Evolutionary conservation across 257 asterid species (phyloP), one percentile per base, ranked within the genome.

Genomic region (Verbena officinalis): DNA sequence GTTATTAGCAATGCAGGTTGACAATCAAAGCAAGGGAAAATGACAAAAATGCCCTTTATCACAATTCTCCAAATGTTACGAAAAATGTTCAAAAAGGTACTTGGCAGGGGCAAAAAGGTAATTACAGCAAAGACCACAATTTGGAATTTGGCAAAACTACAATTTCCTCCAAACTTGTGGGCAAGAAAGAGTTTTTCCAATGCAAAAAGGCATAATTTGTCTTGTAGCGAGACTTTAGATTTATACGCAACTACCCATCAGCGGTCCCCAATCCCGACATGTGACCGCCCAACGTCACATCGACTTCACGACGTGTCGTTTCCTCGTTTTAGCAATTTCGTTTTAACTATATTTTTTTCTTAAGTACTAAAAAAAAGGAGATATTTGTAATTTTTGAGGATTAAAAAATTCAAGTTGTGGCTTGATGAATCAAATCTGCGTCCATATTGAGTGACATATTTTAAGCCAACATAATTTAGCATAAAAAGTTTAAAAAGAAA

Each of bases 151-250:
- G 10, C 22, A 4, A 44, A 17, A 20, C 27, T 1, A 4, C 23
- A 22, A 65, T 5, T 53, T 22, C 36, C 36, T 51, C 9, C 34
- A 51, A 23, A 51, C 1, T 22, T 27, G 36, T 3, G 34, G 36
- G 34, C 17, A 22, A 51, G 22, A 23, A 3, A 1, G 43, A 24
- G 31, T 12, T 46, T 53, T 7, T 8, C 1, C 19, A 14, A 13
- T 30, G 11, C 1, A 69, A 83, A 83, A 80, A 80, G 86, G 58
- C 19, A 0, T 24, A 4, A 49, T 65, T 83, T 83, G 89, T 80
- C 82, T 24, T 59, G 23, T 62, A 43, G 64, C 31, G 4, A 38
- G 76, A 59, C 56, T 55, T 11, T 20, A n/a, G 70, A 55, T 65
- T 4, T 17, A 9, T 9, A 36, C 40, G 11, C 40, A 36, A 36